Conservation (phyloP, 768 basidiomycete species). For the Calocybe gangraenosa region DNA sequence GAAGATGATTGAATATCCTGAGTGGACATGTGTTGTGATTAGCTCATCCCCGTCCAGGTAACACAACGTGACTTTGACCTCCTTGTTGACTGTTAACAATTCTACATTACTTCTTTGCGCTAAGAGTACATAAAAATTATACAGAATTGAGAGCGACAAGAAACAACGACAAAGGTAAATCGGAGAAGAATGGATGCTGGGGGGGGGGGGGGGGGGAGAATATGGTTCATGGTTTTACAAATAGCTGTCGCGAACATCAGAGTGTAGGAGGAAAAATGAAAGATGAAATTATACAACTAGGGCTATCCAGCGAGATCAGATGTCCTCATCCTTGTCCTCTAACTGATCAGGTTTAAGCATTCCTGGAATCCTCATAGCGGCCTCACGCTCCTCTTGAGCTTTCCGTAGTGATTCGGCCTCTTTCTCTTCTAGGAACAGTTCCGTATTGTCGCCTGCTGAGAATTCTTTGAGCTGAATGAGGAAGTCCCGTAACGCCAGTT, state of each 20-base stretch:
- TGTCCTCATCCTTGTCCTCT: slow-evolving; percentile 92
- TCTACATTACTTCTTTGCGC: slow-evolving; percentile 40
- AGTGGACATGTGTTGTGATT: neutral
- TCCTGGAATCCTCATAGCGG: slow-evolving; percentile 93
- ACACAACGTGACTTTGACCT: no score
- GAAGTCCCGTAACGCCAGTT: slow-evolving; percentile 93
- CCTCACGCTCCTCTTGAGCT: slow-evolving; percentile 79
- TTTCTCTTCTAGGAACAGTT: slow-evolving; percentile 92
- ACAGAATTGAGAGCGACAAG: slow-evolving; percentile 26
- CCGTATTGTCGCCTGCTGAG: slow-evolving; percentile 83
- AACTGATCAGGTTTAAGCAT: slow-evolving; percentile 95
- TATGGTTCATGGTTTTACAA: slow-evolving; percentile 23
- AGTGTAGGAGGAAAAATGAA: no score
- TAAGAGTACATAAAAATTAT: slow-evolving; percentile 40
- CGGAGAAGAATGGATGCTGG: slow-evolving; percentile 26
- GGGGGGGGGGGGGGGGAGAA: slow-evolving; percentile 20
- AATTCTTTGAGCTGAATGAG: slow-evolving; percentile 97
- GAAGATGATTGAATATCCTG: neutral
- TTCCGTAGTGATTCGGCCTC: slow-evolving; percentile 79
- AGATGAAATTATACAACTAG: no score
- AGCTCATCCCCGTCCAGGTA: neutral
- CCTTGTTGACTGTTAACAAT: slow-evolving; percentile 3
- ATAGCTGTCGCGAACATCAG: slow-evolving; percentile 12
- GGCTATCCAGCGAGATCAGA: slow-evolving; percentile 30
- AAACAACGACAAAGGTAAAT: slow-evolving; percentile 18